Conservation (phyloP, 176 grass and related monocot species). For the Triticum urartu region DNA sequence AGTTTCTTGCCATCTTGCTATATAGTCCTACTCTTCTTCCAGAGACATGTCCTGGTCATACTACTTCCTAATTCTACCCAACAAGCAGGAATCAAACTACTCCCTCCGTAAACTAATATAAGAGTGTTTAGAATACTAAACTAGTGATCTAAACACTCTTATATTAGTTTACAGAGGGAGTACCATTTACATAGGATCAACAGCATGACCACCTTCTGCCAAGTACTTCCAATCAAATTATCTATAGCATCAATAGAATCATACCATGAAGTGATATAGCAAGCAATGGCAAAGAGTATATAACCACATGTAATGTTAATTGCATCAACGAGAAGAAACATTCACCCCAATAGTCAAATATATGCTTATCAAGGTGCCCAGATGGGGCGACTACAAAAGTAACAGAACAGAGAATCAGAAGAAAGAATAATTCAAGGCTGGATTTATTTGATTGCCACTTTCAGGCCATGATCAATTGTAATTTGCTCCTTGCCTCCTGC, state of each 20-base stretch:
- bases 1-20: too few species aligned
- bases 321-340: not conserved
- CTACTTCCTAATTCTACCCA: not conserved
- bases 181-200: too few species aligned
- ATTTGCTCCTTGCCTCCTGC: conserved; percentile 21
- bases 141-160: too few species aligned
- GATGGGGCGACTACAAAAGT: not conserved
- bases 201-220: not conserved
- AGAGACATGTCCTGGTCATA: not conserved
- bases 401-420: not conserved
- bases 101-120: too few species aligned
- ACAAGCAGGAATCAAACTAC: not conserved
- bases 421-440: conserved; percentile 1
- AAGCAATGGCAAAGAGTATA: not conserved
- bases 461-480: not conserved
- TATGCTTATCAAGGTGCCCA: conserved; percentile 9
- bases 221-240: not conserved
- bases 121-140: too few species aligned
- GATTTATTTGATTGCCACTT: conserved; percentile 22
- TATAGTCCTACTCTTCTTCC: not conserved
- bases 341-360: not conserved
- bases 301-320: conserved; percentile 7
- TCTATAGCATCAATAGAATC: not conserved
- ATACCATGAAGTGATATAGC: not conserved
- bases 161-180: too few species aligned